Evolutionary conservation across 495 filamentous ascomycete genomes (phyloP), one percentile per base, ranked within the genome.

Genomic region (Neurospora tetraspora): DNA sequence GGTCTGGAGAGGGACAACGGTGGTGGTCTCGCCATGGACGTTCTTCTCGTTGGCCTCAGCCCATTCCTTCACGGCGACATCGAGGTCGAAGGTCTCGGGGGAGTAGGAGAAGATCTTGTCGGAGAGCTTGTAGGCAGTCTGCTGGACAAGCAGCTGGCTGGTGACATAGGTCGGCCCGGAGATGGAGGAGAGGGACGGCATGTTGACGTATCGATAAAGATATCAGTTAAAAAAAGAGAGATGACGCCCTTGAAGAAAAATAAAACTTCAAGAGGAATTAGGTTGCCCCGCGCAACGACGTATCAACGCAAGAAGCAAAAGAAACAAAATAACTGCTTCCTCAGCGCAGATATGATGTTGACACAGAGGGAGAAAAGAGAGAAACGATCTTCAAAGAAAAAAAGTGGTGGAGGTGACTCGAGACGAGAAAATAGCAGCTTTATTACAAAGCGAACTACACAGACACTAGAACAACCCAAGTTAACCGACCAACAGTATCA

Each of bases 51-150:
- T 81, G 70, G 86, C 79, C 4, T 79, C 76, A 39, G 87, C 86
- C 96, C 96, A 99, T 73, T 89, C 79, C 79, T 90, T 91, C 18
- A 92, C 89, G 38, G 94, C 92, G 69, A 88, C 78, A 82, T 98
- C 95, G 69, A 99, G 86, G 77, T 95, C 91, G 77, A 97, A 98
- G 36, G 92, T 91, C 76, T 97, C 92, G 10, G 94, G 94, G 18
- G 96, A 98, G 84, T 97, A 98, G 42, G 94, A 92, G 84, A 97
- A 99, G 81, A 98, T 89, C 84, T 96, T 96, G 85, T 98, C 94
- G 72, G 93, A 97, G 73, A 99, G 87, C 69, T 91, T 84, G 81
- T 97, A 98, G 70, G 96, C 92, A 72, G 97, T 94, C 82, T 99
- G 96, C 83, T 99, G 96, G 73, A 98, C 91, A 71, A 99, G 86